phyloP scores from a whole-genome alignment of 2,329 filamentous ascomycete species.

The Knufia fluminis region DNA sequence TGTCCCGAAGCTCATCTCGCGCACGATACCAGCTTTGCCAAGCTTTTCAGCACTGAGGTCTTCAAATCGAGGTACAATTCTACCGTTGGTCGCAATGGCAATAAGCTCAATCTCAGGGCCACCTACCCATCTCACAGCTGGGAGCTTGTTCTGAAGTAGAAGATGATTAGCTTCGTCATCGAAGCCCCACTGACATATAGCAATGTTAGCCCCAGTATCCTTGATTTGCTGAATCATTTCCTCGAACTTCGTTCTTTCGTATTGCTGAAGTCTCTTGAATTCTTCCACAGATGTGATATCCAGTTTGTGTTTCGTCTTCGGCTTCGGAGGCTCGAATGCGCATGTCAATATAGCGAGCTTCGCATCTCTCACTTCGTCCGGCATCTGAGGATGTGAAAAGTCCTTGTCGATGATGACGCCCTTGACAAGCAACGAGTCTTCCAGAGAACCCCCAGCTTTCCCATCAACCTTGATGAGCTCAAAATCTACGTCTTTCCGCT shows the following conservation, averaged over 20 bases:
- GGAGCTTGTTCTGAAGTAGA: slow-evolving; percentile 88
- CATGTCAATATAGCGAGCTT: slow-evolving; percentile 97
- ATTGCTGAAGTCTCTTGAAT: slow-evolving; percentile 94
- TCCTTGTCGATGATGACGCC: slow-evolving; percentile 99
- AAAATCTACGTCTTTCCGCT: slow-evolving; percentile 95
- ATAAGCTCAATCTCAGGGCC: slow-evolving; percentile 97
- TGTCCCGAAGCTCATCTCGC: slow-evolving; percentile 93
- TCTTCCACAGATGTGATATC: slow-evolving; percentile 96
- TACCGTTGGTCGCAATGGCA: slow-evolving; percentile 94
- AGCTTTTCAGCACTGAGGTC: slow-evolving; percentile 87
- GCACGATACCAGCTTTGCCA: slow-evolving; percentile 76
- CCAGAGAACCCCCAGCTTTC: slow-evolving; percentile 87
- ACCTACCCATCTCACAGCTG: slow-evolving; percentile 94
- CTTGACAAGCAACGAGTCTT: slow-evolving; percentile 90
- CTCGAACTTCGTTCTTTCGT: slow-evolving; percentile 91
- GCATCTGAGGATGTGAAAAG: slow-evolving; percentile 99
- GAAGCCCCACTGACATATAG: slow-evolving; percentile 99
- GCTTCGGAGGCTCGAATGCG: slow-evolving; percentile 96
- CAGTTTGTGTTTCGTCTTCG: slow-evolving; percentile 98
- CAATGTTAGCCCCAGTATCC: slow-evolving; percentile 89
- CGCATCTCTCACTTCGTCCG: slow-evolving; percentile 84
- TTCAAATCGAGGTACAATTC: slow-evolving; percentile 95
- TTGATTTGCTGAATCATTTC: slow-evolving; percentile 99
- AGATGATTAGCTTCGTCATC: slow-evolving; percentile 98
- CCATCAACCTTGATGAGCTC: slow-evolving; percentile 99